Evolutionary conservation across 805 yeast species (phyloP), one percentile per base, ranked within the genome.

Genomic region (Teunomyces barrocoloradensis): DNA sequence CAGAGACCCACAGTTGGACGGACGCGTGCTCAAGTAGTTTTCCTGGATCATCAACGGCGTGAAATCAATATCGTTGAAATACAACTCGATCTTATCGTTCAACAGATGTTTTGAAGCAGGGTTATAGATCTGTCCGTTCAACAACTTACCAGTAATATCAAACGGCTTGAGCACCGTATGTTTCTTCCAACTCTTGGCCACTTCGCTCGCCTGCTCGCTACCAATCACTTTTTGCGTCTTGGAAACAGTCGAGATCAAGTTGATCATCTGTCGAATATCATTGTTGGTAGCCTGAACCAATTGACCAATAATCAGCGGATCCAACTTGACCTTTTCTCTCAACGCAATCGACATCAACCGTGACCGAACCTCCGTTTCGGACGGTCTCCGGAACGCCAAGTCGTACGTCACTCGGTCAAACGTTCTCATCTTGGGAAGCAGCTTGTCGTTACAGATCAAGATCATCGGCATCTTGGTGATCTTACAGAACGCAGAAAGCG

Each of bases 31-130:
- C 42, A 89, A 65, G 63, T 94, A 94, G 68, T 94, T 94, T 64
- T 94, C 99, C 61, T 92, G 97, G 45, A 94, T 80, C 98, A 94
- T 92, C 51, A 92, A 74, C 4, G 99, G 98, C 1, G 96, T 84
- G 63, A 94, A 86, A 61, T 90, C 97, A 67, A 89, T 87, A 66
- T 94, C 99, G 65, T 89, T 90, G 73, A 94, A 94, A 62, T 90
- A 94, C 44, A 89, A 75, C 57, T 87, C 92, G 59, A 92, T 84
- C 61, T 89, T 87, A 53, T 89, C 96, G 64, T 84, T 86, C 52
- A 92, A 64, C 2, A 83, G 74, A 48, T 79, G 76, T n/a, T 69
- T 66, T 2, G 79, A 69, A 54, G 67, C 69, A 15, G 73, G 78
- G 47, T 82, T 72, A 64, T 82, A 87, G 12, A 80, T 74, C 18